Percentiles rank a stretch among this genome's conserved stretches.
These are phyloP conservation scores for Bathelium albidoporum DNA, from an alignment of 495 filamentous ascomycete species.

Conservation along the genomic window DNA sequence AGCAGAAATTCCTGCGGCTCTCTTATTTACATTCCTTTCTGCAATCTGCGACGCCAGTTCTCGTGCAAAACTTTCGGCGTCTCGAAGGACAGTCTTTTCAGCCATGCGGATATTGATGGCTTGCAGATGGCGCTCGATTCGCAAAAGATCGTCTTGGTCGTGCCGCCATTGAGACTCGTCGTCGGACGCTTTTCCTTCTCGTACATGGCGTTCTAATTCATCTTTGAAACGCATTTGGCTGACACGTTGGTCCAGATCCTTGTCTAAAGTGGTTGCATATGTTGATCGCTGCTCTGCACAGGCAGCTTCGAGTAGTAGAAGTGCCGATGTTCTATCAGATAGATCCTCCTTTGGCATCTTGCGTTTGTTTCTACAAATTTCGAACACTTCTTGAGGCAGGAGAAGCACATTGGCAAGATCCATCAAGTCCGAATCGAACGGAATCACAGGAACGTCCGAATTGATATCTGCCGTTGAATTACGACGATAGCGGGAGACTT, in stretches of 20 bases:
- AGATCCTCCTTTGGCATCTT: conserved; percentile 41
- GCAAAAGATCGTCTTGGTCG: neutral
- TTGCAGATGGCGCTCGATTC: neutral
- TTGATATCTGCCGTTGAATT: conserved; percentile 19
- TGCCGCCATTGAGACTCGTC: neutral
- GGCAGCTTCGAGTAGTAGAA: neutral
- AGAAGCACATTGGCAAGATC: conserved; percentile 39
- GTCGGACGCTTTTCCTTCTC: neutral
- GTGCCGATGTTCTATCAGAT: conserved; percentile 12
- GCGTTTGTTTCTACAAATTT: conserved; percentile 32
- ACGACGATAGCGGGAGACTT: conserved; percentile 30
- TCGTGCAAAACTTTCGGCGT: neutral
- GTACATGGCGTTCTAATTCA: neutral
- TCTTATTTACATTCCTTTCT: neutral
- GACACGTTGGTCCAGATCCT: neutral
- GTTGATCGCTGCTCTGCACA: neutral
- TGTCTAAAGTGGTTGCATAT: neutral
- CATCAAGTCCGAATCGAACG: conserved; percentile 40
- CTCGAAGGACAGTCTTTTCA: neutral
- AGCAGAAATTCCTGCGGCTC: neutral
- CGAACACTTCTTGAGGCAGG: conserved; percentile 25
- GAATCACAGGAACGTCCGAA: conserved; percentile 18
- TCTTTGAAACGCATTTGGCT: neutral
- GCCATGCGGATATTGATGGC: neutral
- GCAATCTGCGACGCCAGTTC: neutral